Base-by-base conservation (phyloP, 306 rosid species). In the Trifolium repens region DNA sequence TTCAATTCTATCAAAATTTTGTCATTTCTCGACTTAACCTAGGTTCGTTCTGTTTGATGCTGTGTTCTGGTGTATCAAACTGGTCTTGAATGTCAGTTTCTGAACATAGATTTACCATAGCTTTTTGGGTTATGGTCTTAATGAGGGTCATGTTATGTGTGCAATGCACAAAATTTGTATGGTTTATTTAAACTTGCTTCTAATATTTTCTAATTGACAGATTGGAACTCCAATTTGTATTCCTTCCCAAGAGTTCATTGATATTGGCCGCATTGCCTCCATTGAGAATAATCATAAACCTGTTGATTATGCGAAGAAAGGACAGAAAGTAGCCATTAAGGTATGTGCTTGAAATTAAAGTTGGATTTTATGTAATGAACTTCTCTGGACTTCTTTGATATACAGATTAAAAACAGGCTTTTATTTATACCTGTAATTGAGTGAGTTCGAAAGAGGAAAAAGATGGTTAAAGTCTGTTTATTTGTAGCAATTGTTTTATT, bases 161-260 rank as follows among this genome's bases (percentile, higher is more conserved):
- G 24, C 59, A 27, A 22, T 62, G 78, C 26, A 49, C 69, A 19
- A 62, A 47, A 16, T 37, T 42, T 24, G 34, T 58, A 52, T 19
- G 9, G 16, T 82, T 59, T 73, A 49, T 47, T 46, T 78, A 47
- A 73, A 35, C 35, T 16, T 52, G 54, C 55, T 1, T 73, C 82
- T 83, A 50, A 85, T 63, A 44, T 19, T 14, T n/a, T 74, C 43
- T 73, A 30, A 76, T 66, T 67, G 85, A 71, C 88, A 94, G 99
- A 78, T 94, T 71, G 99, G 99, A 73, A 92, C 96, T 77, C 99
- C 98, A 67, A 80, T 94, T 69, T 94, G 99, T 86, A 69, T 94
- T 77, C 99, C 96, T 74, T 89, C 88, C 32, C 86, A 86, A 83
- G 96, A 92, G 24, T 94, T 85, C 86, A 92, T 88, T 76, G 94